phyloP scores from a whole-genome alignment of 1,284 basidiomycete species.

The Ustilago sp. region DNA sequence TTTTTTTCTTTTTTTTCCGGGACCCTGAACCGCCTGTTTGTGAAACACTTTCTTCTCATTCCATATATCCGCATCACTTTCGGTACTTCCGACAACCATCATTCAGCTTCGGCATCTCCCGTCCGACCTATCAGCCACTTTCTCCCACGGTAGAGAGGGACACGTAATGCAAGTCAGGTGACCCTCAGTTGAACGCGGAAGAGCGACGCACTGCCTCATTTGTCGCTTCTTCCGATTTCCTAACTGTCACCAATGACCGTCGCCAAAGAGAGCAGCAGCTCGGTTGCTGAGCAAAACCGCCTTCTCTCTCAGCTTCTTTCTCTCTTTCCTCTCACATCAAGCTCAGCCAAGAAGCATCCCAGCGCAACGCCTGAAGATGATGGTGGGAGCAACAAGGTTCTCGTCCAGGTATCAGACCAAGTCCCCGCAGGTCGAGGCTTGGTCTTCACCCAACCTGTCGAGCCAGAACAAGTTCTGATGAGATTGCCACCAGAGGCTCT shows the following conservation, averaged over 20 bases:
- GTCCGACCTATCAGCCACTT: not conserved
- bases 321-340: not conserved
- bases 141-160: not conserved
- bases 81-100: not conserved
- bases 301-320: conserved; percentile 24
- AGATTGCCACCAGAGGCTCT: conserved; percentile 22
- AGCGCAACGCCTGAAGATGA: not conserved
- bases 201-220: not conserved
- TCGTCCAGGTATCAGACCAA: conserved; percentile 29
- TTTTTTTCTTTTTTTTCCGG: not conserved
- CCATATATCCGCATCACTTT: not conserved
- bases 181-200: not conserved
- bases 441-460: conserved; percentile 32
- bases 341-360: not conserved
- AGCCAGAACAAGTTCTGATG: conserved; percentile 35
- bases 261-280: conserved; percentile 2
- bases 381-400: not conserved
- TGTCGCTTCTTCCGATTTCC: not conserved
- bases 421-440: conserved; percentile 49
- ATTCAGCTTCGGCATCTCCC: not conserved
- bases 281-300: conserved; percentile 25
- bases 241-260: not conserved
- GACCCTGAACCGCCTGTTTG: not conserved
- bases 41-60: not conserved
- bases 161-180: not conserved